Evolutionary conservation across 305 asterid genomes (phyloP).

Genomic region (Fraxinus paxiana): DNA sequence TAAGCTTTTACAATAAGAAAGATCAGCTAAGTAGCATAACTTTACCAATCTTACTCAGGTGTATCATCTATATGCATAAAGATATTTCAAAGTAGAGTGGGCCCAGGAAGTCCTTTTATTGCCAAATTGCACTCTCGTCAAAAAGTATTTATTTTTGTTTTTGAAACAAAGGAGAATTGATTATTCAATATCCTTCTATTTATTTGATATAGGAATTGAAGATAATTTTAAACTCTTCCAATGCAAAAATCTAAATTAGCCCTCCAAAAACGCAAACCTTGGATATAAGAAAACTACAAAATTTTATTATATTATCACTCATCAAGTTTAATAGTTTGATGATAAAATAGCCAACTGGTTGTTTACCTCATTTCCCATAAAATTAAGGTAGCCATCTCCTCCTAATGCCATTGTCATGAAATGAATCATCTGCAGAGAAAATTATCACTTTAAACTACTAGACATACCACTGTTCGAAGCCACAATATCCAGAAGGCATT

Average conservation of each 20-base stretch:
- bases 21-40: neutral
- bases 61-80: neutral
- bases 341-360: neutral
- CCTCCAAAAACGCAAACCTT: neutral
- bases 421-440: constrained; percentile 84
- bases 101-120: constrained; percentile 1
- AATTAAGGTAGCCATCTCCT: constrained; percentile 96
- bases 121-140: constrained; percentile 13
- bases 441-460: constrained; percentile 19
- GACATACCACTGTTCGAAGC: neutral
- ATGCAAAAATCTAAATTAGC: neutral
- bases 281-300: neutral
- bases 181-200: neutral
- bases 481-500: constrained; percentile 13
- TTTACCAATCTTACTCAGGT: neutral
- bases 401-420: constrained; percentile 91
- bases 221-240: neutral
- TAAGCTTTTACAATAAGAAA: neutral
- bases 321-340: neutral
- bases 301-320: neutral
- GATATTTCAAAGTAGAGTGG: neutral
- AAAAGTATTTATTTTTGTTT: constrained; percentile 1
- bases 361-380: constrained; percentile 98
- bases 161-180: neutral
- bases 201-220: neutral